Base-by-base conservation (phyloP, 352 stramenopile genomes). In the Phytophthora sp. region DNA sequence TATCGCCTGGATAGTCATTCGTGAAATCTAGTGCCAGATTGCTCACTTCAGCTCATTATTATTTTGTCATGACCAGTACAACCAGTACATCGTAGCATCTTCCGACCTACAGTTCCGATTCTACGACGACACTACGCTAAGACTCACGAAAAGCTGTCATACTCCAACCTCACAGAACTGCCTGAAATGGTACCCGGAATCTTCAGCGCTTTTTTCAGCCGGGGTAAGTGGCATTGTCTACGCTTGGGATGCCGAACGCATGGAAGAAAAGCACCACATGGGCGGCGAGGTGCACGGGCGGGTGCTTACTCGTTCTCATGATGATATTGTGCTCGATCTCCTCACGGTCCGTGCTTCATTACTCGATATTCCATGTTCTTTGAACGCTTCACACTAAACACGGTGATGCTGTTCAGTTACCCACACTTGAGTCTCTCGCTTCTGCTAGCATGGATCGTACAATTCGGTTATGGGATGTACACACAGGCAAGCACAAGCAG, bases 371-470 rank as follows among this genome's bases (percentile, higher is more conserved):
- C 32, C 20, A 39, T n/a, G n/a, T 11, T 13, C 13, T 39, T 13
- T 13, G n/a, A 52, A 5, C 15, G 7, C 10, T 18, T 45, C 7
- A 30, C 26, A 21, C 15, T 59, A 46, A 54, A 44, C 28, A 17
- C 53, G 18, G n/a, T 30, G 20, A 15, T 46, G 27, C 8, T 55
- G 15, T 51, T 11, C 51, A 94, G 71, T 63, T 96, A 4, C 78
- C 80, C 35, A 87, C 83, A 10, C 72, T 96, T 20, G 88, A 96
- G 48, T 88, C 84, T 21, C 62, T 97, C 10, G 88, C 87, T 23
- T 95, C 82, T 2, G 88, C 82, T 15, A 95, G 84, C 55, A 96
- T 97, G 87, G 89, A 96, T 64, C 82, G 81, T 35, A 96, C 81
- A 17, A 94, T 97, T 42, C 84, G 84, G 0, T 69, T 97, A n/a